These are phyloP conservation scores for Lichtheimia ramosa DNA, from an alignment of 371 early-diverging fungal species.

Conservation along the genomic window DNA sequence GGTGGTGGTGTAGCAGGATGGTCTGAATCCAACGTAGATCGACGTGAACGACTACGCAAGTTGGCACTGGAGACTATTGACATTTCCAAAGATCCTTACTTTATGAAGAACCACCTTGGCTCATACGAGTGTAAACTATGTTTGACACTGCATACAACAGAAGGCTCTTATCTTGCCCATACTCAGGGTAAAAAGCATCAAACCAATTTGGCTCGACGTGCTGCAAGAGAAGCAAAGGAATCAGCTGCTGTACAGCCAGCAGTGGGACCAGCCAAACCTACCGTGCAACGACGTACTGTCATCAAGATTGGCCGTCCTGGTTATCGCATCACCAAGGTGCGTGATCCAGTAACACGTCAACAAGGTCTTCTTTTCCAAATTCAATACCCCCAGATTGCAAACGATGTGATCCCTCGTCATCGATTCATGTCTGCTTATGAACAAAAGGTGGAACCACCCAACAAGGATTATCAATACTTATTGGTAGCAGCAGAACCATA, in stretches of 20 bases:
- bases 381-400: slow-evolving; percentile 88
- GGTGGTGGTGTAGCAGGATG: slow-evolving; percentile 86
- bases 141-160: slow-evolving; percentile 93
- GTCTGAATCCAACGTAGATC: slow-evolving; percentile 89
- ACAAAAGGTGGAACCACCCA: slow-evolving; percentile 90
- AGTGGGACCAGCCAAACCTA: slow-evolving; percentile 52
- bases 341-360: slow-evolving; percentile 87
- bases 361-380: slow-evolving; percentile 93
- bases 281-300: slow-evolving; percentile 55
- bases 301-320: slow-evolving; percentile 98
- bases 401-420: slow-evolving; percentile 79
- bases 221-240: slow-evolving; percentile 89
- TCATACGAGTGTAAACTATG: slow-evolving; percentile 97
- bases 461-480: slow-evolving; percentile 89
- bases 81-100: slow-evolving; percentile 96
- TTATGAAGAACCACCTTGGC: slow-evolving; percentile 97
- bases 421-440: slow-evolving; percentile 99
- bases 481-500: slow-evolving; percentile 97
- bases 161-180: slow-evolving; percentile 96
- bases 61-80: slow-evolving; percentile 97
- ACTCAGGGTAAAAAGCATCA: slow-evolving; percentile 99
- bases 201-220: slow-evolving; percentile 91
- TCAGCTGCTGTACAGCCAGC: slow-evolving; percentile 52
- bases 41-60: slow-evolving; percentile 93
- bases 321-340: slow-evolving; percentile 93